Percentiles rank a stretch among this genome's conserved stretches.
phyloP scores from a whole-genome alignment of 2,329 filamentous ascomycete species.

The Berkeleyomyces rouxiae region DNA sequence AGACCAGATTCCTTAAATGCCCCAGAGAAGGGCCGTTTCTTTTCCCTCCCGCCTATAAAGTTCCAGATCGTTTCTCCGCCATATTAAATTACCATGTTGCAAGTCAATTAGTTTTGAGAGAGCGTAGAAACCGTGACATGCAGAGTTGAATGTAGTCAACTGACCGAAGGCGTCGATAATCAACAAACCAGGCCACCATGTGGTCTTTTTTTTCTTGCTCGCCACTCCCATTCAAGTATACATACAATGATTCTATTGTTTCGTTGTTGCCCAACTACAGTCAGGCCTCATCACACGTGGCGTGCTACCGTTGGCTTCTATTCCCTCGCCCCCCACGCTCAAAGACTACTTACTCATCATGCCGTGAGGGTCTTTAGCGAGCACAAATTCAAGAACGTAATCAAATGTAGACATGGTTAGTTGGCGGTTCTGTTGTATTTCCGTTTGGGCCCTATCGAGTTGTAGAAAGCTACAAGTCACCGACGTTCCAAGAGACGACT shows the following conservation, averaged over 20 bases:
- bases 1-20: neutral
- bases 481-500: too few relatives aligned
- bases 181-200: neutral
- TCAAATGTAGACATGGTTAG: too few relatives aligned
- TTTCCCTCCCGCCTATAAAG: neutral
- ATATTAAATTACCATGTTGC: neutral
- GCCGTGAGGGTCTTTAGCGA: too few relatives aligned
- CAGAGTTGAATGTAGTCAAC: too few relatives aligned
- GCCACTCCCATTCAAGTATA: neutral
- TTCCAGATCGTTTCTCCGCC: neutral
- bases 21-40: slow-evolving; percentile 6
- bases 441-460: too few relatives aligned
- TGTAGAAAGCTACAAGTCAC: too few relatives aligned
- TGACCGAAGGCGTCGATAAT: too few relatives aligned
- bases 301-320: neutral
- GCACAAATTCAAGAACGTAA: too few relatives aligned
- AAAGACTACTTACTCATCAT: too few relatives aligned
- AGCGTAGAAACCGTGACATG: too few relatives aligned
- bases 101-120: too few relatives aligned
- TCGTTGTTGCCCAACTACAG: neutral
- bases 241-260: neutral
- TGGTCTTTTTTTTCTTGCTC: neutral
- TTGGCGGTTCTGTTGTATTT: too few relatives aligned
- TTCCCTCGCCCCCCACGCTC: neutral
- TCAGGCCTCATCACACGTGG: neutral